Evolutionary conservation across 73 alveolate genomes (phyloP).

Genomic region (Blepharisma stoltei): DNA sequence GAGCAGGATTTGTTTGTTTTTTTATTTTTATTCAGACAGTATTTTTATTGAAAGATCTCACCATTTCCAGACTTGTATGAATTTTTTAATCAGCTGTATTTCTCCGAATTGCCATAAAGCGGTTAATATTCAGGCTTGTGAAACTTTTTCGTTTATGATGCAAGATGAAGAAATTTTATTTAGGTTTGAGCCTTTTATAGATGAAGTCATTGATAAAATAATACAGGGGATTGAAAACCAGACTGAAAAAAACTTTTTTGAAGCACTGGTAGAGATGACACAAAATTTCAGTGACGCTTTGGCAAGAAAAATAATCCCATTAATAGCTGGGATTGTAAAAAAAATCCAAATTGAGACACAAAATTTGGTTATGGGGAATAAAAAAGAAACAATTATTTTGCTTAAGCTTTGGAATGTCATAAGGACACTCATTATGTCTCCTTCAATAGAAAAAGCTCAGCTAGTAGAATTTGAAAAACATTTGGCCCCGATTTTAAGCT

Average conservation of each 20-base stretch:
- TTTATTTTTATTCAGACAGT: conserved; percentile 23
- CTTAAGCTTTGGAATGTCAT: conserved; percentile 19
- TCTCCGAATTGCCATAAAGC: conserved; percentile 2
- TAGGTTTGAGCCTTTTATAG: background rate
- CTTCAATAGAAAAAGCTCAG: background rate
- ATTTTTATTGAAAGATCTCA: background rate
- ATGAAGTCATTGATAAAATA: background rate
- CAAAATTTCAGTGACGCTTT: background rate
- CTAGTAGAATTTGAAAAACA: background rate
- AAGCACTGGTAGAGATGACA: conserved; percentile 1
- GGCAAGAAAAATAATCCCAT: background rate
- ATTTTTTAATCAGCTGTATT: conserved; percentile 4
- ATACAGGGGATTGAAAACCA: background rate
- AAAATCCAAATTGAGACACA: background rate
- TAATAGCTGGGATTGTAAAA: background rate
- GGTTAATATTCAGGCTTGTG: conserved; percentile 19
- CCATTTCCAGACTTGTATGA: background rate
- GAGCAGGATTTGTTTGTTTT: conserved; percentile 10
- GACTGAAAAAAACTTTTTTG: conserved; percentile 15
- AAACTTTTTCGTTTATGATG: conserved; percentile 18
- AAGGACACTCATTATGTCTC: background rate
- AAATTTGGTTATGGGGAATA: background rate
- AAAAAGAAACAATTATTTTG: background rate
- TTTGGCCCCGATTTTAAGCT: background rate
- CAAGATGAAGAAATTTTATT: conserved; percentile 30